Conservation (phyloP, 2,329 filamentous ascomycete genomes). For the Cladosporium velox region DNA sequence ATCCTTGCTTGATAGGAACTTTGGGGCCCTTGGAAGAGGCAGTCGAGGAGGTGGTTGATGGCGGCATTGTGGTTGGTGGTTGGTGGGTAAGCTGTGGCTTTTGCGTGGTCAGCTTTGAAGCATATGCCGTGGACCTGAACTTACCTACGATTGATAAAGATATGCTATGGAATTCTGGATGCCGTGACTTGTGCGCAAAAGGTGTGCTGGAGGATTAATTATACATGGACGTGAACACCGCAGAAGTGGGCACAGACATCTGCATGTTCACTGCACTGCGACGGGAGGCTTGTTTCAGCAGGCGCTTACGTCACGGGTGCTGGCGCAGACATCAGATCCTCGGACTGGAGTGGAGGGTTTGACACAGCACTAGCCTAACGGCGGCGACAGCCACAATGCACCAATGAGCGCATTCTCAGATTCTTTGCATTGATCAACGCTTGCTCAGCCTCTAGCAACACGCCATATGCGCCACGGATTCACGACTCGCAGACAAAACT, state of each 20-base stretch:
- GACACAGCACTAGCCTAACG: not conserved
- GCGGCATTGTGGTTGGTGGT: conserved; percentile 30
- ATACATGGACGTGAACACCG: not conserved
- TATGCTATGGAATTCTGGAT: no score
- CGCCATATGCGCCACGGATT: not conserved
- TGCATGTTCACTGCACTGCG: conserved; percentile 11
- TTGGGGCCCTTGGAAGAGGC: conserved; percentile 27
- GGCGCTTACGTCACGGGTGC: conserved; percentile 2
- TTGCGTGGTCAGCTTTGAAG: not conserved
- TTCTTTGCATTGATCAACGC: conserved; percentile 11
- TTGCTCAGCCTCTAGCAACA: conserved; percentile 2
- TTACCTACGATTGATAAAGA: not conserved
- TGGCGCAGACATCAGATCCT: conserved; percentile 6
- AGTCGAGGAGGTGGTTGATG: conserved; percentile 31
- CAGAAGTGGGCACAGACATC: not conserved
- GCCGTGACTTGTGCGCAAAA: not conserved
- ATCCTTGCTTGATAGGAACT: conserved; percentile 35
- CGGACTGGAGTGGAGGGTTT: not conserved
- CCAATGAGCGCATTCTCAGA: conserved; percentile 6
- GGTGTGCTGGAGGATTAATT: not conserved
- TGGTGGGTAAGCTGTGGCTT: not conserved
- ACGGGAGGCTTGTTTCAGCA: not conserved
- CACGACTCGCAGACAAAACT: not conserved
- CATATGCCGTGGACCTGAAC: not conserved
- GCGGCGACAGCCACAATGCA: not conserved